Percentiles rank a stretch among this genome's conserved stretches.
phyloP scores from a whole-genome alignment of 2,329 filamentous ascomycete genomes.

The Macrophomina phaseolina region DNA sequence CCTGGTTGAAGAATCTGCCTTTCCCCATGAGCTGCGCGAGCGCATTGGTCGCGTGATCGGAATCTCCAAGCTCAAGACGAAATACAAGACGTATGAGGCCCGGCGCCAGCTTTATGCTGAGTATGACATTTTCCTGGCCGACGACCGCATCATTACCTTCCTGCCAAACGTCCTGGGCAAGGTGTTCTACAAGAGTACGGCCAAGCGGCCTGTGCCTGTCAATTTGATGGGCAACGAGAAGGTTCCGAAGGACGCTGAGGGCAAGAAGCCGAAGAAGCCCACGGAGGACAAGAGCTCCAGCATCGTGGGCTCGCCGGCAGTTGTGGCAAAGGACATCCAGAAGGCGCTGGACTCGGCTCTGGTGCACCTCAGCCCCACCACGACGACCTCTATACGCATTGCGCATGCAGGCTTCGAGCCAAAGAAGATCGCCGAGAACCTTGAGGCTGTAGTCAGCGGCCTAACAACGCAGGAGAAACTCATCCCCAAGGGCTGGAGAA shows the following conservation, averaged over 20 bases:
- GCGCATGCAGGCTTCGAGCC: slow-evolving; percentile 76
- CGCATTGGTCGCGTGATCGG: slow-evolving; percentile 71
- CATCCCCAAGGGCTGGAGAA: slow-evolving; percentile 85
- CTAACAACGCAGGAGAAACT: slow-evolving; percentile 72
- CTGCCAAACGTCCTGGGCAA: slow-evolving; percentile 85
- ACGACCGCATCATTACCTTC: slow-evolving; percentile 77
- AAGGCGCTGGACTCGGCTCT: slow-evolving; percentile 78
- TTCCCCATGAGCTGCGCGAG: slow-evolving; percentile 54
- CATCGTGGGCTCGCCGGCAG: slow-evolving; percentile 62
- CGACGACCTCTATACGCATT: slow-evolving; percentile 80
- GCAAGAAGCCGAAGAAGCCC: slow-evolving; percentile 45
- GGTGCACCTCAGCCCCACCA: slow-evolving; percentile 77
- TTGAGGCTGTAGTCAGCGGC: slow-evolving; percentile 66
- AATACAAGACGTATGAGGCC: slow-evolving; percentile 84
- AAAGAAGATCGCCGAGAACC: slow-evolving; percentile 80
- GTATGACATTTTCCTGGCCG: slow-evolving; percentile 92
- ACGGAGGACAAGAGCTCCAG: slow-evolving; percentile 41
- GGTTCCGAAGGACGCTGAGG: slow-evolving; percentile 63
- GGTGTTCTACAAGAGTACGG: slow-evolving; percentile 83
- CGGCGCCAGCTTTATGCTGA: slow-evolving; percentile 82
- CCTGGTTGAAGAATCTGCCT: slow-evolving; percentile 72
- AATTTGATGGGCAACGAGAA: slow-evolving; percentile 69
- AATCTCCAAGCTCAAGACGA: slow-evolving; percentile 81
- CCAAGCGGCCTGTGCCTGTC: slow-evolving; percentile 87
- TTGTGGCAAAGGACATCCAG: slow-evolving; percentile 81